A percentile compares a stretch with the other conserved stretches of the same genome.
phyloP scores from a whole-genome alignment of 169 alveolate genomes.

The Plasmodium ovale region DNA sequence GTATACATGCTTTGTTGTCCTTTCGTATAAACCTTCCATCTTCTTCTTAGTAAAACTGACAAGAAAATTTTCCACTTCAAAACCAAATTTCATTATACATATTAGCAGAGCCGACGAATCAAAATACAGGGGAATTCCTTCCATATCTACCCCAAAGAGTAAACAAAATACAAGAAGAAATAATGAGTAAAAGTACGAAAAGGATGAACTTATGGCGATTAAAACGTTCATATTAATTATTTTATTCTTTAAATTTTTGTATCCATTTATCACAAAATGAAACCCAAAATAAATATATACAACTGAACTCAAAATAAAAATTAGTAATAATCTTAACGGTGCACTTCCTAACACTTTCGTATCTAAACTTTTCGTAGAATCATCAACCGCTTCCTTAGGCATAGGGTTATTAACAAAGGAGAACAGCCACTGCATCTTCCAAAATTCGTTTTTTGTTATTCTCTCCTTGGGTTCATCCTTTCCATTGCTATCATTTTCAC shows the following conservation, averaged over 20 bases:
- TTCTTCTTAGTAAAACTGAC: conserved; percentile 62
- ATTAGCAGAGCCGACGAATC: conserved; percentile 68
- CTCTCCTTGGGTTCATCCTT: neutral
- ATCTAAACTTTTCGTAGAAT: neutral
- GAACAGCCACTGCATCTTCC: too few species aligned
- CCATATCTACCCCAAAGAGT: conserved; percentile 36
- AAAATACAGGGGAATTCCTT: conserved; percentile 56
- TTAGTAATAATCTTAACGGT: conserved; percentile 51
- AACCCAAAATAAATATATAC: conserved; percentile 60
- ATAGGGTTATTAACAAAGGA: neutral
- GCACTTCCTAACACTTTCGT: conserved; percentile 4
- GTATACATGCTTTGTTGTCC: conserved; percentile 56
- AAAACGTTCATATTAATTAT: conserved; percentile 71
- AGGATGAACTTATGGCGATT: conserved; percentile 64
- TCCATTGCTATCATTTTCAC: neutral
- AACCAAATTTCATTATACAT: conserved; percentile 64
- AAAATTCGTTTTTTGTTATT: neutral
- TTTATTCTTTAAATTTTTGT: conserved; percentile 60
- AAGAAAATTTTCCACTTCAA: conserved; percentile 55
- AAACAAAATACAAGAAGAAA: conserved; percentile 48
- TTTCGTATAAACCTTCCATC: conserved; percentile 61
- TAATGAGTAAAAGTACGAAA: conserved; percentile 62
- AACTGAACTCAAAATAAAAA: conserved; percentile 52
- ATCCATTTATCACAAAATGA: conserved; percentile 49
- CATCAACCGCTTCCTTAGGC: neutral